Evolutionary conservation across 2,329 filamentous ascomycete genomes (phyloP), one percentile per base, ranked within the genome.

Genomic region (Colletotrichum australisinense): DNA sequence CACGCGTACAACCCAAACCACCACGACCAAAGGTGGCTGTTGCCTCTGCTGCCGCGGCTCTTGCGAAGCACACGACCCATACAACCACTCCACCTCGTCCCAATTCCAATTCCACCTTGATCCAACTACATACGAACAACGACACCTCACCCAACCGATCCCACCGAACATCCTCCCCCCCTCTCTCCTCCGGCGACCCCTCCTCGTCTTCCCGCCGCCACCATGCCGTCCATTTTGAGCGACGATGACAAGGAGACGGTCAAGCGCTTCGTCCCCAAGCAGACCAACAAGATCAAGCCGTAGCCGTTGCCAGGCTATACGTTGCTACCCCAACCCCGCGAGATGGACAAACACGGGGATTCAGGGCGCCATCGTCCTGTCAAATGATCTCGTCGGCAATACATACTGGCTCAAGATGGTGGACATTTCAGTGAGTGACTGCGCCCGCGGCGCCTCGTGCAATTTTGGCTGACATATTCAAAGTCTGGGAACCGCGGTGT

Each of bases 331-430:
- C 14, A 91, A 97, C 85, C 90, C 89, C 75, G 90, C 92, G 75
- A 91, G 88, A 95, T 99, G 97, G 97, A 96, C 92, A 32, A 97
- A 96, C 81, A 98, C 96, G 0, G 97, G 96, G 16, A 85, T 98
- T 58, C 97, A 98, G 82, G 97, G 97, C 66, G 97, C 97, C 63
- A 90, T 92, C 46, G 96, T 98, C 66, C 90, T 99, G 76, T 93
- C 95, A 77, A 97, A 98, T 82, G 97, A 99, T 81, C 85, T 97
- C 52, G 95, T 98, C 32, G 97, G 97, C 76, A 93, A 98, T 83
- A 98, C 97, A 1, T 97, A 95, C 84, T 99, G 96, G 95, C 87
- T 99, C 77, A 99, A 99, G 87, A 88, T 99, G 85, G 97, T 99
- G 64, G 97, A 99, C 82, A 92, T 99, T 69, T 98, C 95, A 81